These are phyloP conservation scores for Diaporthe sp. DNA, from an alignment of 2,329 filamentous ascomycete species.

Conservation along the genomic window DNA sequence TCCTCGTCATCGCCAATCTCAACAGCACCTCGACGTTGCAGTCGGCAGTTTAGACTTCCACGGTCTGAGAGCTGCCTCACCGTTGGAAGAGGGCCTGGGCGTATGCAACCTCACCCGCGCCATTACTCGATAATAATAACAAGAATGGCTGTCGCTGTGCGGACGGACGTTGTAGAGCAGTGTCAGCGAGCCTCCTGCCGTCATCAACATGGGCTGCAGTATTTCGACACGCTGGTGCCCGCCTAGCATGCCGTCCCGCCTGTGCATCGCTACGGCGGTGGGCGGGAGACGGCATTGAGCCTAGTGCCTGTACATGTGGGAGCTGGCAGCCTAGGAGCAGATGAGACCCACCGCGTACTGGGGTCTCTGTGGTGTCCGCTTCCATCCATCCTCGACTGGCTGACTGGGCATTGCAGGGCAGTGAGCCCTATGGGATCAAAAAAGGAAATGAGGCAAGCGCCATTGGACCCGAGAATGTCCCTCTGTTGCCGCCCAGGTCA, in stretches of 20 bases:
- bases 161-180: not conserved
- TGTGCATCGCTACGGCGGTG: constrained; percentile 5
- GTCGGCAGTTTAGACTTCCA: constrained; percentile 22
- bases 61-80: constrained; percentile 17
- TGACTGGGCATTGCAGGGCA: not conserved
- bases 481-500: constrained; percentile 20
- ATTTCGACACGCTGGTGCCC: constrained; percentile 15
- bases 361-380: constrained; percentile 3
- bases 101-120: constrained; percentile 1
- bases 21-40: constrained; percentile 12
- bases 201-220: not conserved
- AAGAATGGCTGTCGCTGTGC: not conserved
- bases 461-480: constrained; percentile 23
- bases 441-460: constrained; percentile 15
- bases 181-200: constrained; percentile 1
- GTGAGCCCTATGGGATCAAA: constrained; percentile 17
- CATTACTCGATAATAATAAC: not conserved
- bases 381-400: constrained; percentile 1
- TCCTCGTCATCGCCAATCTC: constrained; percentile 33
- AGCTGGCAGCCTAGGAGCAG: constrained; percentile 5
- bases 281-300: not conserved
- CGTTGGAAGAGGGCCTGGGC: constrained; percentile 5
- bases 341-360: constrained; percentile 16
- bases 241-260: constrained; percentile 9
- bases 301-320: constrained; percentile 3